phyloP scores from a whole-genome alignment of 129 eudicot species.

The Tagetes erecta region DNA sequence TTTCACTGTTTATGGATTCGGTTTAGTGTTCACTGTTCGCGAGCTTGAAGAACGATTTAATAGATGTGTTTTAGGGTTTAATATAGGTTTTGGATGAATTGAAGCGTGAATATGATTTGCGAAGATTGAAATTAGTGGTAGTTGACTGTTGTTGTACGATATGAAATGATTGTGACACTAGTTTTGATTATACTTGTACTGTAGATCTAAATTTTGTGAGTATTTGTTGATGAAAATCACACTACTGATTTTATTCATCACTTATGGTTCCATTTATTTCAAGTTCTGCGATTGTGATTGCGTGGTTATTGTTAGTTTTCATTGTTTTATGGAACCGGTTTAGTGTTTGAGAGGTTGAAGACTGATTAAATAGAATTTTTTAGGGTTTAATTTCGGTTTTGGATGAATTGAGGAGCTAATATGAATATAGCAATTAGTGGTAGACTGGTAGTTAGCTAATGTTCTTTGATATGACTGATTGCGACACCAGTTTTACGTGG shows the following conservation, averaged over 20 bases:
- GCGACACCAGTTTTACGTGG: not conserved
- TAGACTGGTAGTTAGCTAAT: too few relatives aligned
- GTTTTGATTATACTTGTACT: not conserved
- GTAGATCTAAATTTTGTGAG: not conserved
- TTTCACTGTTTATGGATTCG: constrained; percentile 5
- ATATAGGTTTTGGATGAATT: constrained; percentile 1
- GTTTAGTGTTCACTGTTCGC: constrained; percentile 2
- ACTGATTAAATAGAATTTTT: not conserved
- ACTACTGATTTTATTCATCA: not conserved
- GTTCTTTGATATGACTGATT: too few relatives aligned
- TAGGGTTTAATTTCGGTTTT: not conserved
- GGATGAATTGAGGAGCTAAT: not conserved
- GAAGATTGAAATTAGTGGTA: not conserved
- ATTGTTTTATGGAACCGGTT: not conserved
- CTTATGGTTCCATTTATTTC: not conserved
- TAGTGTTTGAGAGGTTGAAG: constrained; percentile 9
- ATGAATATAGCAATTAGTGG: not conserved
- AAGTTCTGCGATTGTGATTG: not conserved
- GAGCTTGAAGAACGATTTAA: constrained; percentile 11
- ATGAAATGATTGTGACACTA: constrained; percentile 12
- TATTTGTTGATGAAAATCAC: not conserved
- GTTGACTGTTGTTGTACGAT: constrained; percentile 21
- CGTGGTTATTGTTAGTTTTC: not conserved
- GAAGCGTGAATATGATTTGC: not conserved
- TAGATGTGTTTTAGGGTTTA: not conserved